Evolutionary conservation across 805 yeast species (phyloP).

Genomic region (Hanseniaspora vineae): DNA sequence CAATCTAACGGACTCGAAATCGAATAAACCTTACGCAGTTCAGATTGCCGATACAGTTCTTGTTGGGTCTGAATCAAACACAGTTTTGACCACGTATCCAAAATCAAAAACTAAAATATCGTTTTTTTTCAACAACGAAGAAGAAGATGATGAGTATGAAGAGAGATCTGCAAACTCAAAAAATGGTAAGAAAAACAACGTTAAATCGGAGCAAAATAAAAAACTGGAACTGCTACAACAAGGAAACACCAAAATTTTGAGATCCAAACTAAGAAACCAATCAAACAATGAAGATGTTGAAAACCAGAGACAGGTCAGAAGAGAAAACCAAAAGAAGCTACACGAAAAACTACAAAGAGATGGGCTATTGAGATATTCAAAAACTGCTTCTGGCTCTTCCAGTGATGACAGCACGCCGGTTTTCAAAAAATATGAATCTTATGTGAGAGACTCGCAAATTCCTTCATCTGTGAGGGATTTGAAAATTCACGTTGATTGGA

Average conservation of each 20-base stretch:
- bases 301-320: slow-evolving; percentile 57
- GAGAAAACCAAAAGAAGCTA: slow-evolving; percentile 67
- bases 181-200: slow-evolving; percentile 15
- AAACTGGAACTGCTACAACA: slow-evolving; percentile 17
- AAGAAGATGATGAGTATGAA: slow-evolving; percentile 28
- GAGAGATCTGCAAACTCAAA: slow-evolving; percentile 12
- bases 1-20: slow-evolving; percentile 38
- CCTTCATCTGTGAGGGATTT: slow-evolving; percentile 75
- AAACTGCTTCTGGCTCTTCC: slow-evolving; percentile 31
- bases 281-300: slow-evolving; percentile 56
- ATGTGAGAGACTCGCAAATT: slow-evolving; percentile 84
- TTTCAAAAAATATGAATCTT: slow-evolving; percentile 90
- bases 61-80: slow-evolving; percentile 28
- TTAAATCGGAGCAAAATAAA: slow-evolving; percentile 9
- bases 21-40: slow-evolving; percentile 52
- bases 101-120: slow-evolving; percentile 65
- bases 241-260: slow-evolving; percentile 50
- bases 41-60: slow-evolving; percentile 72
- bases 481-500: slow-evolving; percentile 75
- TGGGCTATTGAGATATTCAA: slow-evolving; percentile 71
- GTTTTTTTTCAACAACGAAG: slow-evolving; percentile 68
- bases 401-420: slow-evolving; percentile 39
- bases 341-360: slow-evolving; percentile 79
- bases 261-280: slow-evolving; percentile 70
- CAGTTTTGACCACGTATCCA: slow-evolving; percentile 59